These are phyloP conservation scores for Epichloe typhina DNA, from an alignment of 2,329 filamentous ascomycete species.

Conservation along the genomic window DNA sequence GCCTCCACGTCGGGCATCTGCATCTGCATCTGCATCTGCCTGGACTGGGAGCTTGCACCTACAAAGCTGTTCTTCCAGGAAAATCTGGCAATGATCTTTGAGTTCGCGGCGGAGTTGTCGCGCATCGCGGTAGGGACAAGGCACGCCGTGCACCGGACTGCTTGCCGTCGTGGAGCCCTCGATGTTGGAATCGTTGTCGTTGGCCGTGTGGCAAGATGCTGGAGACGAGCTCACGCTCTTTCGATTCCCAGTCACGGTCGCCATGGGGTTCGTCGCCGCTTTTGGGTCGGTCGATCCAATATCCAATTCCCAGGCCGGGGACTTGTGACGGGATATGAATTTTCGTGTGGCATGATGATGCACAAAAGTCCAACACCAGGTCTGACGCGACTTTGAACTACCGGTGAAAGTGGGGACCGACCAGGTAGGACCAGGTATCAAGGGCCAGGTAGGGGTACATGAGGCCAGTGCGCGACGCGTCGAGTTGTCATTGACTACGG, in stretches of 20 bases:
- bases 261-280: neutral
- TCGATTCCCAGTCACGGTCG: conserved; percentile 9
- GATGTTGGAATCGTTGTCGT: conserved; percentile 14
- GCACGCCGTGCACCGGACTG: conserved; percentile 18
- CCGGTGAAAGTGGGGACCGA: no score
- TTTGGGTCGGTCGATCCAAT: neutral
- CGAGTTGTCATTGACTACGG: no score
- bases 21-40: neutral
- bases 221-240: conserved; percentile 16
- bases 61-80: conserved; percentile 65
- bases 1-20: neutral
- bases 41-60: conserved; percentile 11
- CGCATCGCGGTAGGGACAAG: conserved; percentile 36
- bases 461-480: no score
- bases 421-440: no score
- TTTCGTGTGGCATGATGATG: no score
- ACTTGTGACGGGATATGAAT: neutral
- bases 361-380: no score
- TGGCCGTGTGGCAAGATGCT: conserved; percentile 23
- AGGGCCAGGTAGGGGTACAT: no score
- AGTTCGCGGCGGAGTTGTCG: conserved; percentile 48
- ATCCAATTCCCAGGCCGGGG: no score
- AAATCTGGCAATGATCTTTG: conserved; percentile 53
- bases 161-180: conserved; percentile 23
- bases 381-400: no score